These are phyloP conservation scores for Ophiostoma perfectum DNA, from an alignment of 2,329 filamentous ascomycete genomes.

Conservation along the genomic window DNA sequence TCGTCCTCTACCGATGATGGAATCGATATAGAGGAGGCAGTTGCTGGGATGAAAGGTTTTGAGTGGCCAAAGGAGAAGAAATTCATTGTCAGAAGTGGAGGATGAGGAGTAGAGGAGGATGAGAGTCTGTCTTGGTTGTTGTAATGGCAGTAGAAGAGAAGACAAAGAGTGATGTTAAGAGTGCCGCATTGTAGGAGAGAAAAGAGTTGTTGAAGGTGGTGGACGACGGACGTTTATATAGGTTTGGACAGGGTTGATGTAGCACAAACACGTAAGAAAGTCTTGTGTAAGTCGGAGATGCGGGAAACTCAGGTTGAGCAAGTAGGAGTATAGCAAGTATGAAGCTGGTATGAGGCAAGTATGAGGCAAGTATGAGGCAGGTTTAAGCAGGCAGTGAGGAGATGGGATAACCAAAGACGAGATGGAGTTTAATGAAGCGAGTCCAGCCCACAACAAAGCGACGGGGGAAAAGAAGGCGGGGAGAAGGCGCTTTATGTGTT, in stretches of 20 bases:
- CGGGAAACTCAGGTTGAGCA: too few relatives aligned
- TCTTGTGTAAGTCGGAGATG: conserved; percentile 20
- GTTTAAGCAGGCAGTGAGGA: background rate
- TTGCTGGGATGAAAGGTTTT: conserved; percentile 7
- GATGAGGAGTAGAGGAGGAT: background rate
- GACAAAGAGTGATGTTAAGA: conserved; percentile 17
- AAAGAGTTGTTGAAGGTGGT: background rate
- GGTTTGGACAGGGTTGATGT: background rate
- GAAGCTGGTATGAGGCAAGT: background rate
- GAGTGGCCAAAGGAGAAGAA: conserved; percentile 14
- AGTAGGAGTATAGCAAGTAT: background rate
- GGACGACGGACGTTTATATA: conserved; percentile 14
- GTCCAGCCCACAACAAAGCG: conserved; percentile 24
- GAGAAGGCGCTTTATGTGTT: conserved; percentile 20
- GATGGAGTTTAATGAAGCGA: conserved; percentile 23
- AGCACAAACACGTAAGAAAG: conserved; percentile 5
- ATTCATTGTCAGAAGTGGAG: conserved; percentile 16
- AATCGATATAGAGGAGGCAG: conserved; percentile 17
- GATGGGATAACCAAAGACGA: conserved; percentile 10
- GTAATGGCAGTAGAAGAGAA: background rate
- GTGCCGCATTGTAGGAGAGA: conserved; percentile 23
- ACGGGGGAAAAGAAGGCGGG: conserved; percentile 16
- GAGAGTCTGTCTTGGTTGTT: background rate
- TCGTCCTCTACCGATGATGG: conserved; percentile 18
- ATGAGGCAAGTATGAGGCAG: too few relatives aligned